Evolutionary conservation across 2,329 filamentous ascomycete genomes (phyloP).

Genomic region (Fusarium robinianum): DNA sequence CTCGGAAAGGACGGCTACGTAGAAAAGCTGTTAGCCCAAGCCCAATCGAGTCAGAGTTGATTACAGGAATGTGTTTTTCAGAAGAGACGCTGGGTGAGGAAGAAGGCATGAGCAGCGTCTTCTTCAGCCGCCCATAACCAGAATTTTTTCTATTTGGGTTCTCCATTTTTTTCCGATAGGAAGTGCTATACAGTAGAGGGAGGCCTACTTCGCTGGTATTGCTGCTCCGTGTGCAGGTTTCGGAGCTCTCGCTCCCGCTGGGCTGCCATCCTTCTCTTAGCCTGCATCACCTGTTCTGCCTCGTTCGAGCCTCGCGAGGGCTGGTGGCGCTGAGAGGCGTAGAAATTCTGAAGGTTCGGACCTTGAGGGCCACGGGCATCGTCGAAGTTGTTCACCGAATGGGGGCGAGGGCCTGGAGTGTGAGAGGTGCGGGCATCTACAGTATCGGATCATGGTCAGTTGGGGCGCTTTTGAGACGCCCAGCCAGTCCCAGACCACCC

Average conservation of each 20-base stretch:
- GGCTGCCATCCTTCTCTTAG: slow-evolving; percentile 98
- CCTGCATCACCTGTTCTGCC: slow-evolving; percentile 98
- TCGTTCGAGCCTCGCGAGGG: slow-evolving; percentile 81
- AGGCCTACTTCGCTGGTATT: slow-evolving; percentile 99
- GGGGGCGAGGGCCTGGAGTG: slow-evolving; percentile 70
- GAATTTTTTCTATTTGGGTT: slow-evolving; percentile 47
- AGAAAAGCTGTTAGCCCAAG: slow-evolving; percentile 46
- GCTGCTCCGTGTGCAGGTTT: slow-evolving; percentile 99
- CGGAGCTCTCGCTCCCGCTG: slow-evolving; percentile 98
- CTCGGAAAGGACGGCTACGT: slow-evolving; percentile 58
- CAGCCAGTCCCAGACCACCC: slow-evolving; percentile 25
- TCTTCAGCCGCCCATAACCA: slow-evolving; percentile 34
- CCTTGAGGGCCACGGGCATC: slow-evolving; percentile 71
- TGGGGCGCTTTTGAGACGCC: slow-evolving; percentile 13
- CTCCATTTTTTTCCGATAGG: slow-evolving; percentile 43
- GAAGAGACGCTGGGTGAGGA: slow-evolving; percentile 28
- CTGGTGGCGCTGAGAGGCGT: slow-evolving; percentile 91
- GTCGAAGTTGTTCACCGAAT: slow-evolving; percentile 83
- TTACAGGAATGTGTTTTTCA: slow-evolving; percentile 35
- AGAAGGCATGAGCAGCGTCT: slow-evolving; percentile 33
- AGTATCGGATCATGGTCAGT: slow-evolving; percentile 30
- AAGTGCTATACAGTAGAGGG: slow-evolving; percentile 72
- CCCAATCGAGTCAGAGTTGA: slow-evolving; percentile 37
- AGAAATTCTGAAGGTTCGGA: slow-evolving; percentile 86
- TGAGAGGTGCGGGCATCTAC: slow-evolving; percentile 73